A percentile compares a stretch with the other conserved stretches of the same genome.
These are phyloP conservation scores for Colletotrichum paranaense DNA, from an alignment of 2,329 filamentous ascomycete genomes.

Conservation along the genomic window DNA sequence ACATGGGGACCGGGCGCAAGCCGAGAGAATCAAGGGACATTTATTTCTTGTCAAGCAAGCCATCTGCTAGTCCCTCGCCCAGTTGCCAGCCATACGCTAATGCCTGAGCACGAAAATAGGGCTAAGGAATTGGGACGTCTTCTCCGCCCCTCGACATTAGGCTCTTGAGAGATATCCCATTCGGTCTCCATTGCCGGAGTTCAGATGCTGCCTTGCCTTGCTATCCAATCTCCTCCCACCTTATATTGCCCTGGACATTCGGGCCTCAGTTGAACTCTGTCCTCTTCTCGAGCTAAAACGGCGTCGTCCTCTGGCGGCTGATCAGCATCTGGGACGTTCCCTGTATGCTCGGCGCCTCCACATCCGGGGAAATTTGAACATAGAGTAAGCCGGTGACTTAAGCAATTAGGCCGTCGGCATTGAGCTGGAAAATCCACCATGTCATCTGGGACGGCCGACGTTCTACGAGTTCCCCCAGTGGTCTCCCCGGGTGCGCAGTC, in stretches of 20 bases:
- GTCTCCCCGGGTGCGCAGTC: neutral
- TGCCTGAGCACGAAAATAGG: neutral
- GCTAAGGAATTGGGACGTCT: neutral
- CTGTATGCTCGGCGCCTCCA: constrained; percentile 3
- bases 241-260: neutral
- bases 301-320: neutral
- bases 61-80: neutral
- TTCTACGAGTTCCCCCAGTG: neutral
- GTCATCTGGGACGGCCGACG: neutral
- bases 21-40: constrained; percentile 10
- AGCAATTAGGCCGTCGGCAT: neutral
- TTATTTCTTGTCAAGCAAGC: neutral
- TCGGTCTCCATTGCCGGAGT: neutral
- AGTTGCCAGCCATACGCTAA: neutral
- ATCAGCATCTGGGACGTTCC: neutral
- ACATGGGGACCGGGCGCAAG: constrained; percentile 23
- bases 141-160: no score
- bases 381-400: neutral
- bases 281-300: neutral
- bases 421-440: neutral
- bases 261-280: neutral
- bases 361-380: neutral
- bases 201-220: neutral
- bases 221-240: neutral
- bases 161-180: neutral